These are phyloP conservation scores for Oenanthe sinensis DNA, from an alignment of 129 eudicot species.

Conservation along the genomic window DNA sequence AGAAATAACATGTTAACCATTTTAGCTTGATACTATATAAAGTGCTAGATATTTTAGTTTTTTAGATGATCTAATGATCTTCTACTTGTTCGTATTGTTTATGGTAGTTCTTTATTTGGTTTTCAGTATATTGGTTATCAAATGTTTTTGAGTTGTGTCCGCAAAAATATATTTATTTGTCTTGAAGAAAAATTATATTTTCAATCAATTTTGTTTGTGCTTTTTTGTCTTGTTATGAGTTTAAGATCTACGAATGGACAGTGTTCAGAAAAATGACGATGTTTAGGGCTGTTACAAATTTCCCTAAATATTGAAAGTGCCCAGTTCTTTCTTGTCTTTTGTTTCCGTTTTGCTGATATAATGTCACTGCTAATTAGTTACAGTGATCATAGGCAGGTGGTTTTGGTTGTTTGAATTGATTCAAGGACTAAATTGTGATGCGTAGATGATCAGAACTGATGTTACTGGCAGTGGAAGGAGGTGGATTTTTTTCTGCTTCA, in stretches of 20 bases:
- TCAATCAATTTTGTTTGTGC: neutral
- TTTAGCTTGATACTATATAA: neutral
- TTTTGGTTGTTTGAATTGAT: neutral
- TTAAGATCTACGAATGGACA: neutral
- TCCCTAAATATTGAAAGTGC: neutral
- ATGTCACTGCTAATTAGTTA: neutral
- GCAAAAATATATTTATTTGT: neutral
- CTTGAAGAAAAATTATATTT: neutral
- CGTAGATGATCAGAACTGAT: slow-evolving; percentile 79
- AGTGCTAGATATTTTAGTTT: neutral
- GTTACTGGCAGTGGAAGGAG: slow-evolving; percentile 99
- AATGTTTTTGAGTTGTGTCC: neutral
- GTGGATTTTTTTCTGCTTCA: slow-evolving; percentile 95
- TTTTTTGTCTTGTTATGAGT: neutral
- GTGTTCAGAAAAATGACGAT: neutral
- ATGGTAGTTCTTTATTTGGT: neutral
- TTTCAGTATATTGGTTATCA: neutral
- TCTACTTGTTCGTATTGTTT: neutral
- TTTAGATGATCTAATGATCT: neutral
- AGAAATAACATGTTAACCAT: neutral
- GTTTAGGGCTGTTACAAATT: neutral
- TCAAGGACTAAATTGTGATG: slow-evolving; percentile 23
- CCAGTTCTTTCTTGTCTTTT: neutral
- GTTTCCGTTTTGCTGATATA: neutral
- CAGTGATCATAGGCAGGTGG: slow-evolving; percentile 22